Evolutionary conservation across 148 eudicot species (phyloP).

Genomic region (Persicaria maculosa): DNA sequence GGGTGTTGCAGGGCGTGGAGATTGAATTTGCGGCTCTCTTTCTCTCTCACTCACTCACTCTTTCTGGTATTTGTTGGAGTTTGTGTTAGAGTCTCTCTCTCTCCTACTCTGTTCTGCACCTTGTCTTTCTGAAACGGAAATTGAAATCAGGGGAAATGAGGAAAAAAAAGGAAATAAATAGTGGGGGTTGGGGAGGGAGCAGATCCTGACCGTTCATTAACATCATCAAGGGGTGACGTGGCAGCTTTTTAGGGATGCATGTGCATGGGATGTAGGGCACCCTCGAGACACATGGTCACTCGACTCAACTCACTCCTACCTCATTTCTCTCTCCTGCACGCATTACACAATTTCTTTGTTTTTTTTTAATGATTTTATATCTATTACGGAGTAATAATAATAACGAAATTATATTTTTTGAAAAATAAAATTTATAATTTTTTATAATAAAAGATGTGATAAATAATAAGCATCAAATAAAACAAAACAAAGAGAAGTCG

Average conservation of each 20-base stretch:
- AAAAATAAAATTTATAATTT: too few species aligned
- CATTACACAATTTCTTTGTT: background rate
- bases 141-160: background rate
- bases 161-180: background rate
- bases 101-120: background rate
- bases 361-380: background rate
- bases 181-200: conserved; percentile 11
- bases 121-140: conserved; percentile 4
- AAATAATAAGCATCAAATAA: too few species aligned
- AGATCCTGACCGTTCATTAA: conserved; percentile 5
- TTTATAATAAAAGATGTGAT: too few species aligned
- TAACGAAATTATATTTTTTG: too few species aligned
- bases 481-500: too few species aligned
- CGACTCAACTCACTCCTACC: background rate
- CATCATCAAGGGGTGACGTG: conserved; percentile 33
- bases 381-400: too few species aligned
- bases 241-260: conserved; percentile 28
- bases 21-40: background rate
- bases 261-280: conserved; percentile 20
- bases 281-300: conserved; percentile 22
- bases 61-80: background rate
- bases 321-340: background rate
- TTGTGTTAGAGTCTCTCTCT: background rate
- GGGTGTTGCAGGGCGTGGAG: background rate
- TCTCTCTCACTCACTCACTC: background rate